Conservation (phyloP, 2,329 filamentous ascomycete genomes). For the Macrophomina phaseolina region DNA sequence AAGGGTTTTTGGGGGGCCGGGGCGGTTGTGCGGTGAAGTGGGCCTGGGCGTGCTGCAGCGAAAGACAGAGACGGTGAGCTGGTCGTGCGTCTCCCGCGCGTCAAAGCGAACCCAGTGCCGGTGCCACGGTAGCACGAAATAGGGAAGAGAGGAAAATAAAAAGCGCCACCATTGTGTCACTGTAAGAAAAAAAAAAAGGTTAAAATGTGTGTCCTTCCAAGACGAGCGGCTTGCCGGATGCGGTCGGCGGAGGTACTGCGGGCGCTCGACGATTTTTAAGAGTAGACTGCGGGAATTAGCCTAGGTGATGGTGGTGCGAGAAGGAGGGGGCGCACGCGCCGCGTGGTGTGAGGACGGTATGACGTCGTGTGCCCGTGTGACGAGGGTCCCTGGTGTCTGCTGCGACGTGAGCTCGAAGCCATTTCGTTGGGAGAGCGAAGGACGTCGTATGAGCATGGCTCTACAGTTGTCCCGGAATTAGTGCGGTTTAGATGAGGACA, state of each 20-base stretch:
- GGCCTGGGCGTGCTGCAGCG: background rate
- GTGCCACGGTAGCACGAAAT: conserved; percentile 18
- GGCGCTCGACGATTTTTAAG: background rate
- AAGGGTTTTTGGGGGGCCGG: background rate
- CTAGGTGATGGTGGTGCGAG: background rate
- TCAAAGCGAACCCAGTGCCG: conserved; percentile 21
- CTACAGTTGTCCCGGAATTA: background rate
- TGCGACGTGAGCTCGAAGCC: conserved; percentile 8
- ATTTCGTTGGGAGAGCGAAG: background rate
- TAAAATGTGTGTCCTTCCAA: background rate
- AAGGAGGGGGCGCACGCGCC: conserved; percentile 3
- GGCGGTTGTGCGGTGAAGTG: background rate
- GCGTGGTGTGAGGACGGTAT: conserved; percentile 23
- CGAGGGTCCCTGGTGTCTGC: conserved; percentile 12
- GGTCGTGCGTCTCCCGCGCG: conserved; percentile 7
- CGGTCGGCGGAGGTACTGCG: background rate
- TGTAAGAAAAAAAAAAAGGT: background rate
- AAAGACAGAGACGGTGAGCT: conserved; percentile 18
- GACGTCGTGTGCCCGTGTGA: conserved; percentile 4
- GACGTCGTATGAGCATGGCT: conserved; percentile 13
- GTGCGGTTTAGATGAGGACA: background rate
- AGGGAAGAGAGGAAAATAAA: background rate
- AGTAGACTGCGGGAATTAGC: conserved; percentile 12
- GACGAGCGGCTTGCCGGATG: conserved; percentile 6
- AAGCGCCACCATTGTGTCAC: conserved; percentile 9